These are phyloP conservation scores for Arabis hirsuta DNA, from an alignment of 345 rosid genomes.

Conservation along the genomic window DNA sequence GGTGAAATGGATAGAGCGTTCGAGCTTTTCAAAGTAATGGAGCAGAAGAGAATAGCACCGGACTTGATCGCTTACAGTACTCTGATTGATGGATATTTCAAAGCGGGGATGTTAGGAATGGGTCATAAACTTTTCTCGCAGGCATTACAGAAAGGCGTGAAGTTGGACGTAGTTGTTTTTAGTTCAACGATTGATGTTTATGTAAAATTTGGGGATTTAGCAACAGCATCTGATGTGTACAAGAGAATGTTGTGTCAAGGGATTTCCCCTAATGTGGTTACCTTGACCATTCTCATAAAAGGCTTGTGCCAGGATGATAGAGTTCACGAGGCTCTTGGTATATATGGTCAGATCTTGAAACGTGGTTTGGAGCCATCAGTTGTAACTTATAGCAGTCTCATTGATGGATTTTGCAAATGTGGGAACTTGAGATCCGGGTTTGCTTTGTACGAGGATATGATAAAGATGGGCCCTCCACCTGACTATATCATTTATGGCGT, in stretches of 20 bases:
- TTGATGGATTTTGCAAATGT: constrained; percentile 54
- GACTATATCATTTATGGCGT: constrained; percentile 48
- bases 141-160: constrained; percentile 45
- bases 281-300: constrained; percentile 52
- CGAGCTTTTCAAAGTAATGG: constrained; percentile 44
- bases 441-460: constrained; percentile 45
- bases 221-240: constrained; percentile 42
- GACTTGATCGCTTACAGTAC: constrained; percentile 52
- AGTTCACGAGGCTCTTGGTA: constrained; percentile 52
- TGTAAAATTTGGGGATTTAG: constrained; percentile 46
- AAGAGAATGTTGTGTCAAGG: constrained; percentile 51
- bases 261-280: constrained; percentile 51
- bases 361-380: constrained; percentile 50
- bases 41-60: constrained; percentile 42
- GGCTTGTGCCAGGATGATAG: constrained; percentile 51
- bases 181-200: constrained; percentile 52
- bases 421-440: constrained; percentile 52
- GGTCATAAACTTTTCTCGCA: constrained; percentile 47
- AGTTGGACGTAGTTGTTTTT: constrained; percentile 53
- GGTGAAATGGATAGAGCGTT: constrained; percentile 51
- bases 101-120: constrained; percentile 51
- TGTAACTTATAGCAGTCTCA: constrained; percentile 53
- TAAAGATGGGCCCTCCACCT: constrained; percentile 40
- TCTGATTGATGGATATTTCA: constrained; percentile 55
- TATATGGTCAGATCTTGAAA: constrained; percentile 53